Evolutionary conservation across 352 stramenopile species (phyloP).

Genomic region (Pythium volutum): DNA sequence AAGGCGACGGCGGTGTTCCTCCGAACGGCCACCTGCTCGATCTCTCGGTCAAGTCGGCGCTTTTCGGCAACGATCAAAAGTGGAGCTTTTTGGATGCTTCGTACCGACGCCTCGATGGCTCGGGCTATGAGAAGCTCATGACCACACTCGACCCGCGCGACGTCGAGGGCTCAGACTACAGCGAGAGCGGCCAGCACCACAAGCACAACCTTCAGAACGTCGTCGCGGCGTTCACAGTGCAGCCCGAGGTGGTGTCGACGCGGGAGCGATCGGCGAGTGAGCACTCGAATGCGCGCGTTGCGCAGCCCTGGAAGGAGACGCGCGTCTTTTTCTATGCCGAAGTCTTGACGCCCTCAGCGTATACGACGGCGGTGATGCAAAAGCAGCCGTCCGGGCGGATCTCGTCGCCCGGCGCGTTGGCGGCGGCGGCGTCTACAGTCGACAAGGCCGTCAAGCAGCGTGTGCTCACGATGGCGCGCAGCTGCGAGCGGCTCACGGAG

Average conservation of each 20-base stretch:
- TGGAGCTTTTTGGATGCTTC: constrained; percentile 27
- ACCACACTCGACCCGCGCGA: constrained; percentile 20
- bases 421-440: background rate
- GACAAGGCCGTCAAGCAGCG: constrained; percentile 23
- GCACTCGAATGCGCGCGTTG: background rate
- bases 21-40: constrained; percentile 13
- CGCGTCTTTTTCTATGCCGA: constrained; percentile 29
- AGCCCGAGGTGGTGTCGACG: constrained; percentile 2
- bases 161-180: constrained; percentile 6
- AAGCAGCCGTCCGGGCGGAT: background rate
- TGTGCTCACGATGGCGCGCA: constrained; percentile 20
- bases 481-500: constrained; percentile 34
- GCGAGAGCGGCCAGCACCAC: constrained; percentile 12
- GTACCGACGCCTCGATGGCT: constrained; percentile 13
- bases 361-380: background rate
- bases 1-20: background rate
- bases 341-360: constrained; percentile 1
- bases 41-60: constrained; percentile 25
- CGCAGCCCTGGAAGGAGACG: constrained; percentile 16
- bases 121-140: constrained; percentile 25
- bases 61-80: constrained; percentile 25
- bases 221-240: constrained; percentile 14
- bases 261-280: constrained; percentile 3
- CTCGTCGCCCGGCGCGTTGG: background rate
- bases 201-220: constrained; percentile 23